These are phyloP conservation scores for Diaporthe vaccinii DNA, from an alignment of 2,329 filamentous ascomycete species.

Conservation along the genomic window DNA sequence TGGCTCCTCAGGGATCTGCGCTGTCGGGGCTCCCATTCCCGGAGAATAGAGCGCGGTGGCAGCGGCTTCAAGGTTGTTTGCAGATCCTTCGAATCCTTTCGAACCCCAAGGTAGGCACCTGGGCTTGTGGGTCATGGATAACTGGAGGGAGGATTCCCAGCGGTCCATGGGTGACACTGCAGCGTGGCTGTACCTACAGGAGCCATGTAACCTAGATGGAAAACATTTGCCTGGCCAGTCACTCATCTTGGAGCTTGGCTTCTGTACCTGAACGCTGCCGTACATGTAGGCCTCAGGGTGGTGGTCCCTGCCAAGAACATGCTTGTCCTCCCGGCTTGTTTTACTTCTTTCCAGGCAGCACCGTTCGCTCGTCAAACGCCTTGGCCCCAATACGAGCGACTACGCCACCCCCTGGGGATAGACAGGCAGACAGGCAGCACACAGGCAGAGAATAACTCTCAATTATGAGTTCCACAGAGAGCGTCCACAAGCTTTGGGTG, in stretches of 20 bases:
- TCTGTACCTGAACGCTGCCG: not conserved
- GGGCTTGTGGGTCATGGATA: not conserved
- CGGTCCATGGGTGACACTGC: not conserved
- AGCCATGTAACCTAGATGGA: not conserved
- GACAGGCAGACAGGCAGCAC: not conserved
- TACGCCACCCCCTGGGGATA: not conserved
- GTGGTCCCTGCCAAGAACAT: not conserved
- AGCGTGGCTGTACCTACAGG: not conserved
- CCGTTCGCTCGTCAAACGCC: not conserved
- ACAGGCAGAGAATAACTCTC: not conserved
- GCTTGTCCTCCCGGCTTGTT: not conserved
- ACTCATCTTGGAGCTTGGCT: not conserved
- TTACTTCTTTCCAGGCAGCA: not conserved
- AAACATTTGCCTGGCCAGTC: not conserved
- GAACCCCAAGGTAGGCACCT: not conserved
- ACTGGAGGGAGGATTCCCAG: not conserved
- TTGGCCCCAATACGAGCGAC: not conserved
- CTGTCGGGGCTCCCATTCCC: not conserved
- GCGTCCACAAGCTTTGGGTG: not conserved
- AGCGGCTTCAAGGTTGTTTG: not conserved
- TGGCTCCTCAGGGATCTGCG: not conserved
- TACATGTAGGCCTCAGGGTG: not conserved
- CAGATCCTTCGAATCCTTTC: constrained; percentile 19
- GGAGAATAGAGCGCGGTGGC: not conserved
- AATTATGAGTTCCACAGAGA: not conserved